Base-by-base conservation (phyloP, 179 eudicot genomes). In the Dionaea muscipula region DNA sequence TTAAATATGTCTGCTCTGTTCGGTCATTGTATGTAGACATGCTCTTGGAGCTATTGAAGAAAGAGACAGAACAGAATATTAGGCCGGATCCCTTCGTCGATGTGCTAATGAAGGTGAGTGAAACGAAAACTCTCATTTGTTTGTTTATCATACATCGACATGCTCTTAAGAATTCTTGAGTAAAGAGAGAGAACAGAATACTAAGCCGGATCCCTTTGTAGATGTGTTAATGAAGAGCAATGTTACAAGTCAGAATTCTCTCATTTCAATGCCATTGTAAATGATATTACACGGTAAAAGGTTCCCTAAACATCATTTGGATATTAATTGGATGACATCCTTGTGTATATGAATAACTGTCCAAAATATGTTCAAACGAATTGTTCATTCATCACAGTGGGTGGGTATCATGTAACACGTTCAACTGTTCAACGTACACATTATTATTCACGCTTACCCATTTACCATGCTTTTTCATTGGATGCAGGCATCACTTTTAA, bases 121-220 rank as follows among this genome's bases (percentile, higher is more conserved):
- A 21, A 38, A 55, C 18, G 23, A 26, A 38, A 1, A 36, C 14
- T 36, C 17, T 36, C 10, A 8, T 7, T 22, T 39, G 20, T 37
- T 28, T 18, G 18, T 19, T 23, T 39, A 2, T 26, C 5, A 13
- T 52, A 7, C n/a, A 23, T 13, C 64, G 74, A 77, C 23, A 67
- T 74, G 73, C 62, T 82, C 47, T 55, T 74, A n/a, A 19, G 89
- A 82, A 43, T 53, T 82, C 53, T 64, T 74, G 24, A 74, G 84
- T 65, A 74, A 78, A 57, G 89, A 82, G 67, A 82, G 76, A 47
- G 67, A 52, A 3, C 75, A 59, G 13, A 60, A 74, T 27, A 68
- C 71, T 28, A 76, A 72, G 60, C 69, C 73, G 10, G 63, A 68
- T 31, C 59, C 68, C 22, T 47, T 40, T 26, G 44, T 68, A 46